Evolutionary conservation across 495 filamentous ascomycete species (phyloP), one percentile per base, ranked within the genome.

Genomic region (Aspergillus olivimuriae): DNA sequence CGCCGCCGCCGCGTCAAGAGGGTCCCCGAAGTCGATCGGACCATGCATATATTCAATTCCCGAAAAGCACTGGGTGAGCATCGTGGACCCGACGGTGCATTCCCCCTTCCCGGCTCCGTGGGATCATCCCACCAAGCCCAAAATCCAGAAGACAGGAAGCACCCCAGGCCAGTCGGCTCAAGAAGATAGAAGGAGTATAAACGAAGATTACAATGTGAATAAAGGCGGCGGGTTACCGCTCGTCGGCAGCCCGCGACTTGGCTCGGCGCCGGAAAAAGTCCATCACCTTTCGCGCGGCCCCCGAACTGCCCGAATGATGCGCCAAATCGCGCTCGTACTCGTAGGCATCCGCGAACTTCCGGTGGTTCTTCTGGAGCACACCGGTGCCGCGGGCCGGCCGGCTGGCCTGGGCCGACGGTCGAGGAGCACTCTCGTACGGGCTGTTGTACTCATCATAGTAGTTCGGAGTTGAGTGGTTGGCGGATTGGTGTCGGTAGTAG

Each of bases 191-290:
- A 11, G 14, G n/a, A 7, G 26, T 40, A 38, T 38, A 10, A 26
- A 32, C 8, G 23, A 30, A 34, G 24, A 28, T 28, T 28, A 28
- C 11, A 6, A 28, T 28, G 5, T 28, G 11, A 19, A 42, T 37
- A 38, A 42, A 26, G 15, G 4, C 7, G 15, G 17, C 15, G 14
- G 11, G 37, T 63, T 60, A 73, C 42, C 66, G 65, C 32, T 74
- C 72, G 31, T 84, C 82, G 30, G 79, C 82, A 44, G 72, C 79
- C 46, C 83, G 66, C 37, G 84, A 87, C 62, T 81, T 89, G 23
- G 87, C 87, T 48, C 89, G 76, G 58, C 90, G 72, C 55, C 92
- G 77, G 70, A 98, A 98, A 63, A 95, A 92, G 65, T 96, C 92
- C 92, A 98, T 98, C 36, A 98, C 92, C 54, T 86, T 83, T 51